Evolutionary conservation across 768 basidiomycete species (phyloP).

Genomic region (Collybiopsis confluens): DNA sequence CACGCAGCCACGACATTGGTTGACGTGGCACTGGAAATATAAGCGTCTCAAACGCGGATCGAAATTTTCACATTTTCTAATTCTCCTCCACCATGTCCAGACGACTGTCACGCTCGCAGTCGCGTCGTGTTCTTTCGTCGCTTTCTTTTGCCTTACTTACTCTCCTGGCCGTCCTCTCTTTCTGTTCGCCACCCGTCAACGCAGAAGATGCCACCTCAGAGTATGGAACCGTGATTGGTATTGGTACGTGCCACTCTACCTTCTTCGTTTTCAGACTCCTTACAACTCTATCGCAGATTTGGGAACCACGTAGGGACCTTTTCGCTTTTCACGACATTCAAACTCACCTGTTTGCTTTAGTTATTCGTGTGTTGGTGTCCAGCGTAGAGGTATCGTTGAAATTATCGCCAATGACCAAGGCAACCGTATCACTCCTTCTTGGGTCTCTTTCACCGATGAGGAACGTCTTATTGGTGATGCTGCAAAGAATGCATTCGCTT

Average conservation of each 20-base stretch:
- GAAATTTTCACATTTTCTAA: not conserved
- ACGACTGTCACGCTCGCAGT: constrained; percentile 56
- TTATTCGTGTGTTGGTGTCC: constrained; percentile 95
- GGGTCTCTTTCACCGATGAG: constrained; percentile 78
- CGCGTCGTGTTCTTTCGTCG: constrained; percentile 51
- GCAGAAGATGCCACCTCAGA: constrained; percentile 71
- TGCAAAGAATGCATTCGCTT: constrained; percentile 93
- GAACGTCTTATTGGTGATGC: constrained; percentile 89
- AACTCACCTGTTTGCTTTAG: constrained; percentile 29
- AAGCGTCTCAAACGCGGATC: too few species aligned
- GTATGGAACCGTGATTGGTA: constrained; percentile 92
- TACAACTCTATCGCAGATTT: constrained; percentile 51
- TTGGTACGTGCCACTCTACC: constrained; percentile 47
- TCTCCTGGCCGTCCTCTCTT: constrained; percentile 66
- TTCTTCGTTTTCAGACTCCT: not conserved
- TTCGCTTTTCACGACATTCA: not conserved
- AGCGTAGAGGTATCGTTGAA: constrained; percentile 81
- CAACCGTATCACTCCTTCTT: constrained; percentile 86
- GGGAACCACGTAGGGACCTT: constrained; percentile 72
- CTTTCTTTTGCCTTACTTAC: constrained; percentile 58
- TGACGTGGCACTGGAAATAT: too few species aligned
- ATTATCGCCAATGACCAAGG: constrained; percentile 90
- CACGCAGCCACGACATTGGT: too few species aligned
- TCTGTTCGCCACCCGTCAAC: constrained; percentile 57
- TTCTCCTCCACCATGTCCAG: constrained; percentile 31